Base-by-base conservation (phyloP, 345 rosid species). In the Hypericum perforatum region DNA sequence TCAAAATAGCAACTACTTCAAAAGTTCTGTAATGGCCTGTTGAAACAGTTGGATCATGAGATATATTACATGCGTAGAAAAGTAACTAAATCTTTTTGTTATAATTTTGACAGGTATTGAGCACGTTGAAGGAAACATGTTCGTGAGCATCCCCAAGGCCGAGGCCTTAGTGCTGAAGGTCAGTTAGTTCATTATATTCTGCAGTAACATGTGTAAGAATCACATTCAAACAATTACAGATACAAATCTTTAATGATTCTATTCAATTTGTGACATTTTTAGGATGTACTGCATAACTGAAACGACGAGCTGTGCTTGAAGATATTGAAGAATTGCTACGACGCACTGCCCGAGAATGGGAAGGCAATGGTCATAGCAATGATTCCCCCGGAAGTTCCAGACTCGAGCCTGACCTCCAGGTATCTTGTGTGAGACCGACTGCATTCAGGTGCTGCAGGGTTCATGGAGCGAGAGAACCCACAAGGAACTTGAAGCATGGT, bases 261-360 rank as follows among this genome's bases (percentile, higher is more conserved):
- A 6, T 12, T 12, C 7, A 45, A 45, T 2, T 45, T 7, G 11
- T 3, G 49, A 10, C 7, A 13, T n/a, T 9, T 9, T 32, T 45
- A 70, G 78, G 80, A 81, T 79, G 60, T 76, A 0, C 71, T 78
- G 41, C 86, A 78, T 56, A 0, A 41, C 37, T 72, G 73, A 66
- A 65, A 70, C 0, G 64, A 80, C 36, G 64, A 74, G 38, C 61
- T 69, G 49, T 70, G 77, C 56, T 10, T 70, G 48, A 70, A 74
- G 69, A 53, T 80, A 61, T 82, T 84, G 0, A 36, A 65, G 43
- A 79, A 72, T 49, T 76, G 82, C 64, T 61, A 44, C 48, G 45
- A 64, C 32, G 66, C 82, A n/a, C 14, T 67, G 50, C 79, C 79
- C 0, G 37, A n/a, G 39, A 52, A 58, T 0, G 77, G 81, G 6